Base-by-base conservation (phyloP, 2,329 filamentous ascomycete genomes). In the Epichloe scottii region DNA sequence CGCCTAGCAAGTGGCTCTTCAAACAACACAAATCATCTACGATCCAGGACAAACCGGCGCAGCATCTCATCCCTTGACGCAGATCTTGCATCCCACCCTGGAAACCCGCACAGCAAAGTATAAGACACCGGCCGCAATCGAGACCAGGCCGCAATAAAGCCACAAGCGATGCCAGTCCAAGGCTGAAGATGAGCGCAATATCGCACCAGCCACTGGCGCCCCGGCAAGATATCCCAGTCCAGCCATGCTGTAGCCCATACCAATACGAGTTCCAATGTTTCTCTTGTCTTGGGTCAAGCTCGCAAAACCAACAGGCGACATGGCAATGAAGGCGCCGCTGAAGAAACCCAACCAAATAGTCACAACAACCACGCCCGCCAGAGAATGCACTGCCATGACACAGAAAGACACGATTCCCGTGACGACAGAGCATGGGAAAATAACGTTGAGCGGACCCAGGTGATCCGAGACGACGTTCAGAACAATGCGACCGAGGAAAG, bases 401-500 rank as follows among this genome's bases (percentile, higher is more conserved):
- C 63, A 66, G 42, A 70, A 57, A n/a, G 66, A 55, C 7, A 66
- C 47, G 39, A 67, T 55, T 3, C 63, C 63, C 12, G 62, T 60
- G 37, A 64, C 50, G 39, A 64, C 40, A 2, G 60, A 56, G 30
- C 60, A 60, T 40, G 59, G 57, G 10, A 59, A 50, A 17, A 66
- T 63, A 37, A 67, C 63, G 49, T 71, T 71, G 37, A 69, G 55
- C 3, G 62, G 59, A 3, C 69, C 69, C 15, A 63, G 59, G 1
- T 54, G 17, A 53, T 70, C 69, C 1, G 64, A 61, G 0, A 69
- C 42, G 6, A 57, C 57, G 50, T 67, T 69, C 3, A 71, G 73
- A 1, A 72, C 55, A 1, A 75, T 59, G 8, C 74, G 68, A 0
- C 74, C 74, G 15, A 73, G 63, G 3, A 73, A 62, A 0, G 33